These are phyloP conservation scores for Chlorella sp. DNA, from an alignment of 139 green algal species.

Conservation along the genomic window DNA sequence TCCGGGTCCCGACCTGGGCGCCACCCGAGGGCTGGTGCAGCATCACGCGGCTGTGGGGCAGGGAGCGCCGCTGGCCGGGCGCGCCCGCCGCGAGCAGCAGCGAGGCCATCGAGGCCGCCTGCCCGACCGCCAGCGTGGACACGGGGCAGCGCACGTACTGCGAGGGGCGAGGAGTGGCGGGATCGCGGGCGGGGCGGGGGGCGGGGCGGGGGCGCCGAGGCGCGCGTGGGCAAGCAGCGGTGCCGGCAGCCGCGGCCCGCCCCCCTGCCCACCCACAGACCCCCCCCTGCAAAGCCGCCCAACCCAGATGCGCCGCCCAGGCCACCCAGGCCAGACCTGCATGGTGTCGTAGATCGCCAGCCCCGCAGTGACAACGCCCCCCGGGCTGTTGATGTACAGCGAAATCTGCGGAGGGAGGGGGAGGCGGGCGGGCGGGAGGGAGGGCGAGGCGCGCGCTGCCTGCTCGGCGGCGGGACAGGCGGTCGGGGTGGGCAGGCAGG, in stretches of 20 bases:
- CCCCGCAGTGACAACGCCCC: conserved; percentile 89
- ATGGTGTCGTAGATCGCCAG: conserved; percentile 99
- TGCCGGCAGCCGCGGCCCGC: too few relatives aligned
- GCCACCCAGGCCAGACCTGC: conserved; percentile 57
- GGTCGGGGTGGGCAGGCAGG: too few relatives aligned
- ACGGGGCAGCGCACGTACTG: conserved; percentile 93
- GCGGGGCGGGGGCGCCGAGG: too few relatives aligned
- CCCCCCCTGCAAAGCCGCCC: too few relatives aligned
- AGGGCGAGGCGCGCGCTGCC: too few relatives aligned
- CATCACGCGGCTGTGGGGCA: conserved; percentile 96
- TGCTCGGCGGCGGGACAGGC: too few relatives aligned
- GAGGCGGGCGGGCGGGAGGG: neutral
- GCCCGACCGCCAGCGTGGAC: conserved; percentile 90
- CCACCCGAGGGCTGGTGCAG: conserved; percentile 93
- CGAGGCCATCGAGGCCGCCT: conserved; percentile 93
- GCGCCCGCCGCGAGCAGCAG: conserved; percentile 86
- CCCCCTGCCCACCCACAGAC: too few relatives aligned
- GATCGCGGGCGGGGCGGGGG: too few relatives aligned
- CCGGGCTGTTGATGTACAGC: conserved; percentile 98
- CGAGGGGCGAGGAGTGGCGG: neutral
- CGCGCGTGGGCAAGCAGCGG: too few relatives aligned
- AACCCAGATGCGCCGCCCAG: neutral
- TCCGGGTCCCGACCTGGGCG: conserved; percentile 45
- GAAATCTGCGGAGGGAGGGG: conserved; percentile 65
- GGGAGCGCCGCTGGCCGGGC: conserved; percentile 67